These are phyloP conservation scores for Orbilia brochopaga DNA, from an alignment of 2,329 filamentous ascomycete genomes.

Conservation along the genomic window DNA sequence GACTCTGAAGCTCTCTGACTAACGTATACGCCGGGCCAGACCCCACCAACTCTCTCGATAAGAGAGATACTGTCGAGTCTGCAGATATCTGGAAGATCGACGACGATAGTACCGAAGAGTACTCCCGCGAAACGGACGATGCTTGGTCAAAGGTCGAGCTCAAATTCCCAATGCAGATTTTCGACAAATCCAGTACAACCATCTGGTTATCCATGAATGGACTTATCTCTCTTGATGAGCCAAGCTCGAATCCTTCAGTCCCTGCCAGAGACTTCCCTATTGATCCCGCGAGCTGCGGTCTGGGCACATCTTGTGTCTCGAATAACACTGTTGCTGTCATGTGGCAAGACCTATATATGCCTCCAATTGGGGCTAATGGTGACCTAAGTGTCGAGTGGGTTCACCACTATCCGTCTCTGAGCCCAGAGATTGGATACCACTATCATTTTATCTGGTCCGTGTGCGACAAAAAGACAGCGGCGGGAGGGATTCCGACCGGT, in stretches of 20 bases:
- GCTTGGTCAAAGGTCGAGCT: not conserved
- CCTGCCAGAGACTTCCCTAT: constrained; percentile 4
- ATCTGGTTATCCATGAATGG: constrained; percentile 14
- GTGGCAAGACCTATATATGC: constrained; percentile 12
- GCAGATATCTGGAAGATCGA: not conserved
- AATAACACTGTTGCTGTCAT: constrained; percentile 10
- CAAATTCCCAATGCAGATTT: constrained; percentile 12
- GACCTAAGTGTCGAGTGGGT: not conserved
- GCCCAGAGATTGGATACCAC: constrained; percentile 1
- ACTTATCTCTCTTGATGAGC: constrained; percentile 12
- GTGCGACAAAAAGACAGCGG: constrained; percentile 3
- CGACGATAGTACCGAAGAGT: not conserved
- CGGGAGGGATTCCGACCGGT: not conserved
- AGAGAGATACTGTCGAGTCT: not conserved
- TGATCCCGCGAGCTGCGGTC: not conserved
- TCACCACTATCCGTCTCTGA: constrained; percentile 8
- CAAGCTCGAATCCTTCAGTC: not conserved
- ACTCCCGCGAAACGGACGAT: constrained; percentile 12
- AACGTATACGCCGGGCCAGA: not conserved
- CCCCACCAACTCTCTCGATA: not conserved
- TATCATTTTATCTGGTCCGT: constrained; percentile 12
- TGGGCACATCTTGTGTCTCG: not conserved
- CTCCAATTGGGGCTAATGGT: constrained; percentile 1
- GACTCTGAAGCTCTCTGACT: too few species aligned
- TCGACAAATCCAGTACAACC: not conserved